Evolutionary conservation across 108 stramenopile species (phyloP), one percentile per base, ranked within the genome.

Genomic region (Pseudonitzschia delicatissima): DNA sequence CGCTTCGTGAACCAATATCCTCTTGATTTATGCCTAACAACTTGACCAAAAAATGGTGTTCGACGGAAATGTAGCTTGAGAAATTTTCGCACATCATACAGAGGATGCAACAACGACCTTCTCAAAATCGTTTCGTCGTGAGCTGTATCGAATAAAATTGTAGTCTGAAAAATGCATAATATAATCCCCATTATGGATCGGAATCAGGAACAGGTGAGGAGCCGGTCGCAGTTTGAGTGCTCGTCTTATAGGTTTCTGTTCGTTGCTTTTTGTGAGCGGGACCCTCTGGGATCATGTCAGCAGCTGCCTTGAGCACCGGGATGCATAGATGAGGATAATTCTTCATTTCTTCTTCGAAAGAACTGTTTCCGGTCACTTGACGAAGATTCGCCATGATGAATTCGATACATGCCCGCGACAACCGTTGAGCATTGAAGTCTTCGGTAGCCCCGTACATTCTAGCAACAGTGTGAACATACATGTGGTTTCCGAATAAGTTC

Each of bases 321-420:
- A 96, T 91, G 62, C 90, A 93, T 44, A 96, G 72, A 63, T 90
- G 88, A 12, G 92, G 92, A 77, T 92, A 84, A 61, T 88, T 79
- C 67, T 90, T 91, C 87, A 96, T 91, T 72, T 96, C 95, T 50
- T 91, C 92, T 78, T 93, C 87, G 65, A 96, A 96, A 23, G 79
- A 57, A 6, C 76, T 64, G 57, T 85, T 88, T 2, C 86, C 87
- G 0, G 90, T 85, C 25, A 96, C 88, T 69, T 91, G 88, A 18
- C 91, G 82, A 39, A 92, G 78, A 72, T 96, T 96, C 12, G 85
- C 71, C 89, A 92, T 90, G 53, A 93, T 93, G 58, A 89, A 96
- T 64, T 96, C 87, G 47, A 96, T 82, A 72, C 92, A 93, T 2
- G 83, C 81, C 52, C 82, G 69, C n/a, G 84, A 78, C 45, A 96